A percentile compares a stretch with the other conserved stretches of the same genome.
These are phyloP conservation scores for Lecanicillium sp. DNA, from an alignment of 2,329 filamentous ascomycete species.

Conservation along the genomic window DNA sequence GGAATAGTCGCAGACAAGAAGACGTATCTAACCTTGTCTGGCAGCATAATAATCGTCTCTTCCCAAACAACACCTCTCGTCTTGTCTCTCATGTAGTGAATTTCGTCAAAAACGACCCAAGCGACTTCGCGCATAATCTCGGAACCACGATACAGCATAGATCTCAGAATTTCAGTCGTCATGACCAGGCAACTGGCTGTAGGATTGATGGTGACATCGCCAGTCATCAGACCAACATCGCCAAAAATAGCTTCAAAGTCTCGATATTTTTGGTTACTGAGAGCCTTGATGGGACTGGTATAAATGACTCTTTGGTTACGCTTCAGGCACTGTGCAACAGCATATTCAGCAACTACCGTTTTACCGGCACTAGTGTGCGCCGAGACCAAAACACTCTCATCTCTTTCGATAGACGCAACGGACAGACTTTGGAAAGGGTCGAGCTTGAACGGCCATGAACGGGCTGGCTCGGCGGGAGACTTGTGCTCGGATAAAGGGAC, in stretches of 20 bases:
- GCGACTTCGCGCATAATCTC: slow-evolving; percentile 99
- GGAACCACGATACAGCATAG: slow-evolving; percentile 95
- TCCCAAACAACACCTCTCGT: slow-evolving; percentile 96
- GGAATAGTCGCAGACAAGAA: slow-evolving; percentile 97
- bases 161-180: slow-evolving; percentile 98
- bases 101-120: slow-evolving; percentile 98
- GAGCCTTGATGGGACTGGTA: slow-evolving; percentile 96
- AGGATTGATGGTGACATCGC: slow-evolving; percentile 98
- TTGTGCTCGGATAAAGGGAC: slow-evolving; percentile 93
- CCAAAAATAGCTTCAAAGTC: slow-evolving; percentile 95
- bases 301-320: slow-evolving; percentile 98
- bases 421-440: slow-evolving; percentile 97
- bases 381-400: slow-evolving; percentile 93
- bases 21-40: slow-evolving; percentile 97
- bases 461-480: slow-evolving; percentile 76
- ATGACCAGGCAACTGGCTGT: slow-evolving; percentile 97
- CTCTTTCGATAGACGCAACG: slow-evolving; percentile 88
- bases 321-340: slow-evolving; percentile 93
- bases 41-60: slow-evolving; percentile 97
- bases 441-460: slow-evolving; percentile 79
- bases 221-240: slow-evolving; percentile 96
- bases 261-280: slow-evolving; percentile 98
- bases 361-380: slow-evolving; percentile 97
- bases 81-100: slow-evolving; percentile 97
- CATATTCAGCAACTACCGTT: slow-evolving; percentile 96